Conservation (phyloP, 768 basidiomycete species). For the Sporobolomyces pararoseus region DNA sequence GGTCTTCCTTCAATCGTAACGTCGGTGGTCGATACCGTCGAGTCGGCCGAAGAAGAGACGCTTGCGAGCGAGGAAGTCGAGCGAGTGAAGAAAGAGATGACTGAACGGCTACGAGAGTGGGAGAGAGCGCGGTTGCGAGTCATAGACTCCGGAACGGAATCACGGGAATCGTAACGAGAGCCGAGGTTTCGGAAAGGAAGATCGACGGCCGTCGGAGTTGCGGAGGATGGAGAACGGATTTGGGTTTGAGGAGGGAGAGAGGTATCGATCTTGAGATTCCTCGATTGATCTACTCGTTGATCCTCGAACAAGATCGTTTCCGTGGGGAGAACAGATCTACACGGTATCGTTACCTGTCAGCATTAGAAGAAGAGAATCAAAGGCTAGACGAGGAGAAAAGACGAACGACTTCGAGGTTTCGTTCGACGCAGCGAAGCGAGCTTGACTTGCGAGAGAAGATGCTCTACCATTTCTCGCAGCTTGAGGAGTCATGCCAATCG, state of each 20-base stretch:
- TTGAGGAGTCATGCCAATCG: constrained; percentile 12
- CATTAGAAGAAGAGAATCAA: no score
- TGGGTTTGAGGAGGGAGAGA: neutral
- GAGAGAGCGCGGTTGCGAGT: no score
- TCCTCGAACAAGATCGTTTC: neutral
- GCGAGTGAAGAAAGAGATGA: constrained; percentile 32
- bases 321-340: no score
- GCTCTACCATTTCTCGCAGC: no score
- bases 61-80: neutral
- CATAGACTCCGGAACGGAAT: neutral
- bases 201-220: neutral
- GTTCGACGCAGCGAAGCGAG: no score
- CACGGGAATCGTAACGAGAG: constrained; percentile 15
- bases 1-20: no score
- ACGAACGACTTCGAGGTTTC: no score
- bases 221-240: no score
- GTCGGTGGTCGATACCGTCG: neutral
- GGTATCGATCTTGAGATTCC: neutral
- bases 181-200: constrained; percentile 17
- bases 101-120: constrained; percentile 26
- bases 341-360: no score
- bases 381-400: no score
- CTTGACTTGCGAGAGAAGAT: no score
- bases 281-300: neutral
- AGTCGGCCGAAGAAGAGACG: neutral